A percentile compares a stretch with the other conserved stretches of the same genome.
Evolutionary conservation across 331 rosid species (phyloP).

Genomic region (Pyrus hybrid): DNA sequence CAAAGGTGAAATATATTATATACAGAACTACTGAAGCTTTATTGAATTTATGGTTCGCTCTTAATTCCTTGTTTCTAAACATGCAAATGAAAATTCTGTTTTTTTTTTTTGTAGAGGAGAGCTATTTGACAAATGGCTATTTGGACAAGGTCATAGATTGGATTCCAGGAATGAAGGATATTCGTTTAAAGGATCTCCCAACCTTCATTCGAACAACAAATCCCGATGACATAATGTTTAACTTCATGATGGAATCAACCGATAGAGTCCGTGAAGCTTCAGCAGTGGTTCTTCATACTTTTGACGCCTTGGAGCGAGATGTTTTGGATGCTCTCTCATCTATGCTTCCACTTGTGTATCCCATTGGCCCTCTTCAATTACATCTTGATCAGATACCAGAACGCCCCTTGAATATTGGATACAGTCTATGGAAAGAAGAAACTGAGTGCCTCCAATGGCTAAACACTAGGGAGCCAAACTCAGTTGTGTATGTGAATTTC

Average conservation of each 20-base stretch:
- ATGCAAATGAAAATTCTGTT: neutral
- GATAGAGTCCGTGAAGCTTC: neutral
- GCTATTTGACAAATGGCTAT: neutral
- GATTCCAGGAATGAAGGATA: neutral
- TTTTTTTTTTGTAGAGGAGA: neutral
- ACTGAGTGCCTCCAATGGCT: no score
- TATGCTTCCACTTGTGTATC: neutral
- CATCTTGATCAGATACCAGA: slow-evolving; percentile 1
- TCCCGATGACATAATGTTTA: neutral
- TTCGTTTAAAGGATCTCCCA: neutral
- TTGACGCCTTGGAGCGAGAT: neutral
- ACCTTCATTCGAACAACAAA: neutral
- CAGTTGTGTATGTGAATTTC: no score
- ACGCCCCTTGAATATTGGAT: neutral
- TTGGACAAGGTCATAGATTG: slow-evolving; percentile 3
- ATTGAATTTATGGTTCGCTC: neutral
- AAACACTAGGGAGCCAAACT: no score
- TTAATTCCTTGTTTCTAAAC: neutral
- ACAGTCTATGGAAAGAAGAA: no score
- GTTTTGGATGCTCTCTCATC: neutral
- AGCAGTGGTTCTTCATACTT: neutral
- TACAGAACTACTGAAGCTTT: neutral
- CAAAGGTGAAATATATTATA: neutral
- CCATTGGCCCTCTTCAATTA: slow-evolving; percentile 14
- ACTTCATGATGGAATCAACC: neutral